Evolutionary conservation across 345 rosid species (phyloP), one percentile per base, ranked within the genome.

Genomic region (Viola odorata): DNA sequence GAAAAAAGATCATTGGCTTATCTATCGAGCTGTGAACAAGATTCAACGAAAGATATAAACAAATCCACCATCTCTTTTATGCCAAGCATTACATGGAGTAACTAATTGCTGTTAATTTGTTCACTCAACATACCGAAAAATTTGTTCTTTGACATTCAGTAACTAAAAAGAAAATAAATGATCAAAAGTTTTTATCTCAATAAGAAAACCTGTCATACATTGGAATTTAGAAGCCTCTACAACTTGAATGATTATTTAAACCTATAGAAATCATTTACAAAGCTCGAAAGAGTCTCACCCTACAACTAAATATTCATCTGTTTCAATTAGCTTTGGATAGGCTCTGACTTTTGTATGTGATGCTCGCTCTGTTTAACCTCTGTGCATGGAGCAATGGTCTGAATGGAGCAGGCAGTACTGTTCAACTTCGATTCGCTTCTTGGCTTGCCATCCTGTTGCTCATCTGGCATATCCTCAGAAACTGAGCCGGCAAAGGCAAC

Each of bases 261-360:
- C 51, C 76, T 50, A 58, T 61, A 53, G 68, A 56, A 67, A 63
- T 62, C 23, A 57, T 57, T 51, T 73, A 61, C 61, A 67, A 45
- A 53, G 58, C 54, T 48, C 17, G 50, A 62, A 41, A 12, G 5
- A 7, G 52, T 23, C 16, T 53, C 50, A 45, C 32, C 14, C 45
- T 13, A 3, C 55, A 42, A 52, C 37, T 48, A 36, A 60, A 69
- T 45, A 17, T 57, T 57, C 40, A 52, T 12, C 57, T 64, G 47
- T 52, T 62, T 79, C 57, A 39, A 67, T 62, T 79, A 85, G 85
- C 86, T 87, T 63, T 72, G 82, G 14, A 77, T 82, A 62, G 83
- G 75, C 69, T 85, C 91, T 45, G 89, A 48, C 64, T 69, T 80
- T 1, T 70, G 74, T 60, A 75, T 62, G 53, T 64, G 79, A 50